These are phyloP conservation scores for Knoxia roxburghii DNA, from an alignment of 257 asterid species.

Conservation along the genomic window DNA sequence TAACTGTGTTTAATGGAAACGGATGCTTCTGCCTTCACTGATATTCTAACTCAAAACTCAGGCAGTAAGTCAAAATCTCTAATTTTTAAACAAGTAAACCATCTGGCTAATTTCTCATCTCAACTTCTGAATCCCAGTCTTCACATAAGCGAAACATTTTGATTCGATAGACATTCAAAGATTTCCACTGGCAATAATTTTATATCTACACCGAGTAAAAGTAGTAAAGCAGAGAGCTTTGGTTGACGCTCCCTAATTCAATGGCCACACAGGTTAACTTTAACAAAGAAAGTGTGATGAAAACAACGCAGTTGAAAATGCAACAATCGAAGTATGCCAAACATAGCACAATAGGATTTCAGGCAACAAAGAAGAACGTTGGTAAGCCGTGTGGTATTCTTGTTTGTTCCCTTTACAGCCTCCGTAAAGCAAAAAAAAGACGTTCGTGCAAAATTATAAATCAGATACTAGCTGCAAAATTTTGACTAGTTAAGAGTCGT, in stretches of 20 bases:
- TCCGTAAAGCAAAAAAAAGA: background rate
- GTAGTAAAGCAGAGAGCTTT: background rate
- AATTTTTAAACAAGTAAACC: background rate
- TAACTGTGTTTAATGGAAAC: background rate
- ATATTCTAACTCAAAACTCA: too few species aligned
- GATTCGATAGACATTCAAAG: too few species aligned
- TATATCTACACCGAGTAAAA: background rate
- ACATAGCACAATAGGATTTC: background rate
- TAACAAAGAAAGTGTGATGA: too few species aligned
- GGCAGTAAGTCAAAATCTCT: too few species aligned
- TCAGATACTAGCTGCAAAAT: conserved; percentile 41
- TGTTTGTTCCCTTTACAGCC: background rate
- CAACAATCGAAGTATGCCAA: background rate
- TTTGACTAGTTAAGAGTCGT: conserved; percentile 15
- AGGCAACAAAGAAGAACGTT: background rate
- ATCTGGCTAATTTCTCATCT: background rate
- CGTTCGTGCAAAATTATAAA: background rate
- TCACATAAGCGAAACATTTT: too few species aligned
- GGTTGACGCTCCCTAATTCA: background rate
- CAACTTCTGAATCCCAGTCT: background rate
- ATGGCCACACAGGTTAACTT: too few species aligned
- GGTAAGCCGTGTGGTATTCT: background rate
- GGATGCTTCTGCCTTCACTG: too few species aligned
- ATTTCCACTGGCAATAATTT: background rate
- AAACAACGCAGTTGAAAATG: background rate